phyloP scores from a whole-genome alignment of 2,329 filamentous ascomycete species.

The Apiospora marii region DNA sequence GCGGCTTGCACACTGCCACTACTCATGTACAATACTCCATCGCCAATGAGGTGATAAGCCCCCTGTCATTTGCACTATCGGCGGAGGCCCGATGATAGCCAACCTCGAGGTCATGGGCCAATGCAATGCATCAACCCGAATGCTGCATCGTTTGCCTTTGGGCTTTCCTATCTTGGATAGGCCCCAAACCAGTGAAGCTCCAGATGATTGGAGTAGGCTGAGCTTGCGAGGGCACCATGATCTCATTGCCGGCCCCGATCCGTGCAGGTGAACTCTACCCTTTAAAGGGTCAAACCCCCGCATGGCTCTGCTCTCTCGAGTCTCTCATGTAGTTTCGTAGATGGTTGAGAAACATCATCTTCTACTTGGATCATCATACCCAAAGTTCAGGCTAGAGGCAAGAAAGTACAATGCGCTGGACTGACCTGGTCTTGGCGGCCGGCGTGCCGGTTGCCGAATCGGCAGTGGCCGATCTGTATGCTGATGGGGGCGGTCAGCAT shows the following conservation, averaged over 20 bases:
- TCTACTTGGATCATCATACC: background rate
- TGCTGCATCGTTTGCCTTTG: background rate
- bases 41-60: background rate
- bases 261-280: background rate
- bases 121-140: background rate
- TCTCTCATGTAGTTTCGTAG: background rate
- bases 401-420: constrained; percentile 1
- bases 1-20: background rate
- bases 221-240: background rate
- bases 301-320: background rate
- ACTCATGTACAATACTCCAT: background rate
- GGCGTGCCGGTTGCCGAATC: constrained; percentile 27
- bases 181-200: constrained; percentile 1
- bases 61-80: background rate
- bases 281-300: no score
- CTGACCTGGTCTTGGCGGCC: background rate
- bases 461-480: constrained; percentile 28
- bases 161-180: constrained; percentile 14
- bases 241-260: background rate
- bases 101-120: background rate
- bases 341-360: background rate
- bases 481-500: constrained; percentile 30
- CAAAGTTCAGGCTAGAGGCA: background rate
- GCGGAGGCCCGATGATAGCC: background rate
- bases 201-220: background rate